These are phyloP conservation scores for Wallacemonas sp. DNA, from an alignment of 208 protist species.

Conservation along the genomic window DNA sequence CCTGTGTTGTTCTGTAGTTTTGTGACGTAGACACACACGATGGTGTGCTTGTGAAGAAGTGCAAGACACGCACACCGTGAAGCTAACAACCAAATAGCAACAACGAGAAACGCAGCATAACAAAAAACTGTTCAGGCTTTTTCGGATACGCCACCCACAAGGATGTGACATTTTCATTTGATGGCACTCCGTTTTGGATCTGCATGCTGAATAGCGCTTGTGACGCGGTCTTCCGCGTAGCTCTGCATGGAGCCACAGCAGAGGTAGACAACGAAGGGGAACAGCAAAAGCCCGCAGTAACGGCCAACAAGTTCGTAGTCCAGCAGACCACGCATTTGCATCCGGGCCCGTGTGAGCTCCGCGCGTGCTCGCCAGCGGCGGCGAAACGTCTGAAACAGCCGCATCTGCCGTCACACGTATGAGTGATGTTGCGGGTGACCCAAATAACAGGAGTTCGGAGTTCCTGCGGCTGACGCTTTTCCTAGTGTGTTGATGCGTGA, in stretches of 20 bases:
- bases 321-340: constrained; percentile 52
- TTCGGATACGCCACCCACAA: too few relatives aligned
- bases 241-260: constrained; percentile 62
- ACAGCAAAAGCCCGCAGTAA: constrained; percentile 69
- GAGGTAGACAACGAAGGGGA: constrained; percentile 72
- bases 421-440: neutral
- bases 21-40: too few relatives aligned
- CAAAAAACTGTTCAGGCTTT: too few relatives aligned
- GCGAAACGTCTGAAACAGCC: constrained; percentile 27
- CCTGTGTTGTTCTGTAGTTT: too few relatives aligned
- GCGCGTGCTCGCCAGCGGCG: constrained; percentile 34
- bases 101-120: neutral
- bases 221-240: constrained; percentile 54
- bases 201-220: neutral
- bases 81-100: neutral
- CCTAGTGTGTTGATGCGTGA: too few relatives aligned
- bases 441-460: too few relatives aligned
- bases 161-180: neutral
- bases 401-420: constrained; percentile 18
- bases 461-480: too few relatives aligned
- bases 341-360: constrained; percentile 59
- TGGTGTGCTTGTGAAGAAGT: neutral
- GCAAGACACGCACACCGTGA: neutral
- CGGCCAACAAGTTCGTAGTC: constrained; percentile 81
- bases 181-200: neutral